Evolutionary conservation across 2,329 filamentous ascomycete species (phyloP).

Genomic region (Colletotrichum cordylinicola): DNA sequence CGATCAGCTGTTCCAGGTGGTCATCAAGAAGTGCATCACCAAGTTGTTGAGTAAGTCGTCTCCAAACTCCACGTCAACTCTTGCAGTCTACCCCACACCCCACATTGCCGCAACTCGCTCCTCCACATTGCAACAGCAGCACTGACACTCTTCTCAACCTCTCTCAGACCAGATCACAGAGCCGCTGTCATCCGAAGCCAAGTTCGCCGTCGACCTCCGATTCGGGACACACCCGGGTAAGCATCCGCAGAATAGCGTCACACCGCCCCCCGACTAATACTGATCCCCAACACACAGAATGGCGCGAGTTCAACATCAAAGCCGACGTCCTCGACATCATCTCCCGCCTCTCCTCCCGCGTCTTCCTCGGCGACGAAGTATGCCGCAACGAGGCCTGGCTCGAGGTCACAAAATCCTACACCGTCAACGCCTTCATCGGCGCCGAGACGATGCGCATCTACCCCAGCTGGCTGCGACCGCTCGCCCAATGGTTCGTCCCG

Average conservation of each 20-base stretch:
- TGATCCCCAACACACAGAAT: not conserved
- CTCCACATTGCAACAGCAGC: not conserved
- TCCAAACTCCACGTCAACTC: not conserved
- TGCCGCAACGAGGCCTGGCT: constrained; percentile 55
- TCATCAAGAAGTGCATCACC: constrained; percentile 24
- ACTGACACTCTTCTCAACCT: not conserved
- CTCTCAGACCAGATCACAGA: constrained; percentile 5
- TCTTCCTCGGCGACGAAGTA: constrained; percentile 51
- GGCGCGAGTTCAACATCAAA: constrained; percentile 3
- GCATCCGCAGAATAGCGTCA: not conserved
- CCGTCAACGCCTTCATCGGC: constrained; percentile 4
- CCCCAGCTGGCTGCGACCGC: not conserved
- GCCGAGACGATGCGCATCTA: not conserved
- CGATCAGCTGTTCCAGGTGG: constrained; percentile 12
- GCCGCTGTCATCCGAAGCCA: constrained; percentile 13
- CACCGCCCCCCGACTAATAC: not conserved
- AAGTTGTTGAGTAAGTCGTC: constrained; percentile 20
- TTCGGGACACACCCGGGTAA: constrained; percentile 6
- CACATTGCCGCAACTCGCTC: not conserved
- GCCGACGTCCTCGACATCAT: constrained; percentile 35
- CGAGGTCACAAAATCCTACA: constrained; percentile 40
- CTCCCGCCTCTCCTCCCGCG: constrained; percentile 53
- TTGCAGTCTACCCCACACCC: not conserved
- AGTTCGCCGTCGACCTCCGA: not conserved
- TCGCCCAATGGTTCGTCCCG: not conserved